Evolutionary conservation across 2,329 filamentous ascomycete genomes (phyloP).

Genomic region (Bipolaris cookei): DNA sequence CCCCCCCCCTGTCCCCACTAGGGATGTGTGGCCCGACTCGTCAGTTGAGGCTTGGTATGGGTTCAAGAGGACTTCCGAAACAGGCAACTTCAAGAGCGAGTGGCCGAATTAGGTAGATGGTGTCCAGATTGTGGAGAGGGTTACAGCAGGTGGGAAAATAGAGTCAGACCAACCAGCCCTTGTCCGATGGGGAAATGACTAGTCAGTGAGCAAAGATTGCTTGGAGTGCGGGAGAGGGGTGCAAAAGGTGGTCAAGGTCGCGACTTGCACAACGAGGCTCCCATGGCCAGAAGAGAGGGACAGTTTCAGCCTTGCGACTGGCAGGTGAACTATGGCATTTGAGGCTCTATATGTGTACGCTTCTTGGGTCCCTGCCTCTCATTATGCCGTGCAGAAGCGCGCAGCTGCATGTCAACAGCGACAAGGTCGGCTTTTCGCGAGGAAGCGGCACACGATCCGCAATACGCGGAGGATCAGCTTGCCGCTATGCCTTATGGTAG

Average conservation of each 20-base stretch:
- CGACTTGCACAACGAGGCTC: background rate
- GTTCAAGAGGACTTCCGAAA: background rate
- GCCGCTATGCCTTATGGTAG: constrained; percentile 27
- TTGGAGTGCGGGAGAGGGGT: background rate
- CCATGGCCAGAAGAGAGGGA: background rate
- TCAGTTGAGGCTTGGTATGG: background rate
- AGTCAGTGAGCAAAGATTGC: background rate
- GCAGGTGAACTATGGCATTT: constrained; percentile 2
- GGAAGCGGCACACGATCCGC: constrained; percentile 43
- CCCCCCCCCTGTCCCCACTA: background rate
- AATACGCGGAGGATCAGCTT: constrained; percentile 37
- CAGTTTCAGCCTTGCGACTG: background rate
- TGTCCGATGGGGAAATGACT: background rate
- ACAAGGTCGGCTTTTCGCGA: constrained; percentile 37
- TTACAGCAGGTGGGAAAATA: background rate
- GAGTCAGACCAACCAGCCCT: background rate
- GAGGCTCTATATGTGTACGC: constrained; percentile 16
- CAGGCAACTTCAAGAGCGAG: background rate
- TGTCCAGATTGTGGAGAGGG: background rate
- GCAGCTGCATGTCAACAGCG: constrained; percentile 25
- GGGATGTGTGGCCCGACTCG: background rate
- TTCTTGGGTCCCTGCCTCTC: constrained; percentile 19
- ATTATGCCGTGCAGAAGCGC: constrained; percentile 27
- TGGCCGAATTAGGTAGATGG: background rate
- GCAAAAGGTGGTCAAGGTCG: background rate